Conservation (phyloP, 2,329 filamentous ascomycete genomes). For the Stemphylium beticola region DNA sequence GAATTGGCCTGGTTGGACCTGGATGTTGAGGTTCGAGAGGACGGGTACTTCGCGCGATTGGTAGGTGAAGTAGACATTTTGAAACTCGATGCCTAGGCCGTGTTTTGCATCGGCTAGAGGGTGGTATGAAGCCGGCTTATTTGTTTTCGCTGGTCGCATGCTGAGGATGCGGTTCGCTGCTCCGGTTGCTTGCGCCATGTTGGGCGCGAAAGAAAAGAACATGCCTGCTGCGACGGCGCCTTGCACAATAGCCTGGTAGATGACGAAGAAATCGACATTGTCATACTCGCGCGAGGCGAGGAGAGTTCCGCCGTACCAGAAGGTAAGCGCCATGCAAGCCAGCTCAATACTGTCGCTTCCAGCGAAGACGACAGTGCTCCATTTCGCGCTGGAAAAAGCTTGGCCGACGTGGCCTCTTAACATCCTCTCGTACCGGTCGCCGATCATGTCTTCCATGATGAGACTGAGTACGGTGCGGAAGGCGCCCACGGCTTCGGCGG, state of each 20-base stretch:
- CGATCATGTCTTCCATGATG: conserved; percentile 71
- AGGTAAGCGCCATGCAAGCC: conserved; percentile 66
- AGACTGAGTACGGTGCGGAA: conserved; percentile 75
- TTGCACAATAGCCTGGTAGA: conserved; percentile 60
- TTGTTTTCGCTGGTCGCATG: conserved; percentile 33
- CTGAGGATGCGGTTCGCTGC: conserved; percentile 48
- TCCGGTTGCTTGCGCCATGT: conserved; percentile 46
- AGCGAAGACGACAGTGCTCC: conserved; percentile 69
- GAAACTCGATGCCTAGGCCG: conserved; percentile 73
- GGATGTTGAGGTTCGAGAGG: conserved; percentile 54
- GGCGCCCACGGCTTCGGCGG: conserved; percentile 74
- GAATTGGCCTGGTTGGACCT: conserved; percentile 66
- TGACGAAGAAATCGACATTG: conserved; percentile 57
- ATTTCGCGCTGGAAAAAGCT: conserved; percentile 67
- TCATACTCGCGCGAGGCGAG: conserved; percentile 56
- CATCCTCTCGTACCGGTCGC: conserved; percentile 65
- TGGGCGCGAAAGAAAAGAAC: conserved; percentile 57
- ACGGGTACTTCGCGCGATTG: conserved; percentile 82
- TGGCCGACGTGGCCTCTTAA: conserved; percentile 64
- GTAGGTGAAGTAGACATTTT: conserved; percentile 92
- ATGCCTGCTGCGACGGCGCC: conserved; percentile 47
- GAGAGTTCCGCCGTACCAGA: conserved; percentile 58
- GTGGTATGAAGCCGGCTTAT: conserved; percentile 12
- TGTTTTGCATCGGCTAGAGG: conserved; percentile 13
- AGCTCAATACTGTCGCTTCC: conserved; percentile 72